Conservation (phyloP, 306 rosid genomes). For the Vigna reflexopilosa region DNA sequence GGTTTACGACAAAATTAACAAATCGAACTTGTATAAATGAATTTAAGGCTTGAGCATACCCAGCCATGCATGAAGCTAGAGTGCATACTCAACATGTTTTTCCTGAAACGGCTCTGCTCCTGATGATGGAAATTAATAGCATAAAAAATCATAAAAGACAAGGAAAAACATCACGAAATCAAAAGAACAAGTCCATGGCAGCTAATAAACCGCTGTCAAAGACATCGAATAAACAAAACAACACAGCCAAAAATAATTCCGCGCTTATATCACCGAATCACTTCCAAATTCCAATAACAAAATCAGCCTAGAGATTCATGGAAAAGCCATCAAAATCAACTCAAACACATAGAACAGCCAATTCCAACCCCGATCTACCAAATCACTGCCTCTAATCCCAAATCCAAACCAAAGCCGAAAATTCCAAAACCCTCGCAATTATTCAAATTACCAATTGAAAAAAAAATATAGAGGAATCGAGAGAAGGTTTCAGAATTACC, state of each 20-base stretch:
- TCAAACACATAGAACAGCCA: neutral
- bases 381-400: constrained; percentile 8
- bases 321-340: neutral
- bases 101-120: constrained; percentile 46
- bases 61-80: constrained; percentile 28
- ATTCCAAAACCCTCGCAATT: neutral
- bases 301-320: neutral
- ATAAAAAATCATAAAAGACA: neutral
- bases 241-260: no score
- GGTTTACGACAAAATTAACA: neutral
- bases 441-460: no score
- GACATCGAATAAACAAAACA: no score
- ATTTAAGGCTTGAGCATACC: constrained; percentile 44
- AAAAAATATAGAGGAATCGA: neutral
- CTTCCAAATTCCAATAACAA: neutral
- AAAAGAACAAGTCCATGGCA: no score
- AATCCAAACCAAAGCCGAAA: neutral
- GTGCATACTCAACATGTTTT: constrained; percentile 47
- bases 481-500: constrained; percentile 21
- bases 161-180: neutral
- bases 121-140: constrained; percentile 37
- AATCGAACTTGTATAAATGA: neutral
- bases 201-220: no score
- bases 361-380: constrained; percentile 45
- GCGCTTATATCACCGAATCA: no score